These are phyloP conservation scores for Dysphania ambrosioides DNA, from an alignment of 148 eudicot genomes.

Conservation along the genomic window DNA sequence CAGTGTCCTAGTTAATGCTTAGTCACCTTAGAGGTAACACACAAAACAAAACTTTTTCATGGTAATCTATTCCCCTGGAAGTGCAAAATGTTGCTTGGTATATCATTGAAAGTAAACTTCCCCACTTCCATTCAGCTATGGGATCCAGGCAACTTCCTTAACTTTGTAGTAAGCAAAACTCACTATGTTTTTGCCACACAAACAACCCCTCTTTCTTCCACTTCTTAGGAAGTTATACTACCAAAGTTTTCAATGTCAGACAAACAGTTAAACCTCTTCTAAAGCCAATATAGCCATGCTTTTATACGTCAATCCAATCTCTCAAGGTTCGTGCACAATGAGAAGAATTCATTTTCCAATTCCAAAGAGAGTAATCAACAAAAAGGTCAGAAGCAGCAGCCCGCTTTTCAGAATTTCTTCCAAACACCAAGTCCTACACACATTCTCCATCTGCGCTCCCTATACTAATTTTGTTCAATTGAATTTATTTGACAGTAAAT, in stretches of 20 bases:
- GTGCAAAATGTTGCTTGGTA: no score
- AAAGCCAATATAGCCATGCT: not conserved
- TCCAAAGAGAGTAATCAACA: not conserved
- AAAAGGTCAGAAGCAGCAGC: not conserved
- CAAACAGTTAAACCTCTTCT: not conserved
- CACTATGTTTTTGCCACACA: no score
- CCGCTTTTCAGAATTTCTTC: no score
- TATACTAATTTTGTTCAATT: not conserved
- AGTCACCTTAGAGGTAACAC: not conserved
- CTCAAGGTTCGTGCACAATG: not conserved
- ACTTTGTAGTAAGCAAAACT: no score
- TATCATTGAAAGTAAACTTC: no score
- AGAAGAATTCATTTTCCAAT: not conserved
- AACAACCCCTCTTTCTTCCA: no score
- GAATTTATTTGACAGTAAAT: not conserved
- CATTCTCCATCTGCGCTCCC: not conserved
- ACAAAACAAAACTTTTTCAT: not conserved
- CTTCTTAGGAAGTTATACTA: no score
- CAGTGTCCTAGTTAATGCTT: not conserved
- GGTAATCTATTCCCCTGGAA: no score
- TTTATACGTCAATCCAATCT: not conserved
- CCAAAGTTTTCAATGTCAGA: no score
- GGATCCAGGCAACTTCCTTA: no score
- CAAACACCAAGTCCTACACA: not conserved
- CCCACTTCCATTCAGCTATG: no score